Conservation (phyloP, 2,329 filamentous ascomycete genomes). For the Emericellopsis cladophorae region DNA sequence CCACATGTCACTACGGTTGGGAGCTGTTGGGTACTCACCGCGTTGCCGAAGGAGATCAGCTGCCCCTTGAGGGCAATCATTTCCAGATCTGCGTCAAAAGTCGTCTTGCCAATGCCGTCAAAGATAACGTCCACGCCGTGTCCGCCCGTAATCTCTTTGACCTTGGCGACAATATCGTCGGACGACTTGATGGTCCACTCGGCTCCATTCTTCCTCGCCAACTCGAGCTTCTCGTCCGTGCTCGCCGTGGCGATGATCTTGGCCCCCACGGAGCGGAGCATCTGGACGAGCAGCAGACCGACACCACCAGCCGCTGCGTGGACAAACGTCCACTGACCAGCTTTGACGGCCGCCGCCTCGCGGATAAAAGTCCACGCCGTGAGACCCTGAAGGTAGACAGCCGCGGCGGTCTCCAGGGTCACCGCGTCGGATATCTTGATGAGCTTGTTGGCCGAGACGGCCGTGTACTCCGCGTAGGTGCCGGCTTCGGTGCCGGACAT, state of each 20-base stretch:
- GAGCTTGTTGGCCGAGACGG: constrained; percentile 37
- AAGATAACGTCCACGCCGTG: constrained; percentile 68
- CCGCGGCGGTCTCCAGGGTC: constrained; percentile 49
- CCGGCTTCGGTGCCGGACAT: constrained; percentile 26
- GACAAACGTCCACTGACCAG: constrained; percentile 71
- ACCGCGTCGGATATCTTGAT: constrained; percentile 53
- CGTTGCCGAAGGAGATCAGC: constrained; percentile 71
- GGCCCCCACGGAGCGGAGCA: constrained; percentile 61
- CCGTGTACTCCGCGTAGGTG: constrained; percentile 45
- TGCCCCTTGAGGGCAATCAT: constrained; percentile 66
- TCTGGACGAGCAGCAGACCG: constrained; percentile 61
- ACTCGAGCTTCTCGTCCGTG: constrained; percentile 55
- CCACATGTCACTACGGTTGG: background rate
- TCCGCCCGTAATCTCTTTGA: constrained; percentile 58
- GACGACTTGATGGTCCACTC: constrained; percentile 59
- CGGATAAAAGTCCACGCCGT: constrained; percentile 71
- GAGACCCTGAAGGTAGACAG: constrained; percentile 65
- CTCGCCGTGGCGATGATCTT: constrained; percentile 70
- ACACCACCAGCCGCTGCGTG: constrained; percentile 81
- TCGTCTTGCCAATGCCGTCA: constrained; percentile 75
- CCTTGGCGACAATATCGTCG: constrained; percentile 44
- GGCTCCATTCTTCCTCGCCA: constrained; percentile 60
- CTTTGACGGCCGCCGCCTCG: constrained; percentile 63
- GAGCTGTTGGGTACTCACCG: constrained; percentile 30
- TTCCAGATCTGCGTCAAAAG: constrained; percentile 68